A percentile compares a stretch with the other conserved stretches of the same genome.
These are phyloP conservation scores for Phlebiopsis flavidoalba DNA, from an alignment of 768 basidiomycete species.

Conservation along the genomic window DNA sequence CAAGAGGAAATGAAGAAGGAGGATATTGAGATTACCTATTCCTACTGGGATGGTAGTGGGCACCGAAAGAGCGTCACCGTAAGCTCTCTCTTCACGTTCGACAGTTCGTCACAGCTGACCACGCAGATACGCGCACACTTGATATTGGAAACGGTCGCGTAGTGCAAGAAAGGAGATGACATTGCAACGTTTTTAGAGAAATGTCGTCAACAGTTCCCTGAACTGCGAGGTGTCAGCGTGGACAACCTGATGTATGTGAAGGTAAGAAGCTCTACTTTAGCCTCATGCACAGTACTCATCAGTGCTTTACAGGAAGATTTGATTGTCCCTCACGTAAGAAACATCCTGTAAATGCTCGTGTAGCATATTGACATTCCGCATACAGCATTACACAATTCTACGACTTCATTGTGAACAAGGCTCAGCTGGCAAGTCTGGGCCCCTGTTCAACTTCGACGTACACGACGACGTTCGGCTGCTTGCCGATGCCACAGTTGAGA, in stretches of 20 bases:
- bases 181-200: slow-evolving; percentile 87
- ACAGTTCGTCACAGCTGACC: slow-evolving; percentile 11
- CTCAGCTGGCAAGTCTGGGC: slow-evolving; percentile 96
- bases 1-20: slow-evolving; percentile 67
- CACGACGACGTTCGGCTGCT: slow-evolving; percentile 96
- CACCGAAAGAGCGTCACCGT: slow-evolving; percentile 91
- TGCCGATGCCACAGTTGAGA: slow-evolving; percentile 92
- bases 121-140: slow-evolving; percentile 18
- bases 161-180: slow-evolving; percentile 98
- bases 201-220: slow-evolving; percentile 89
- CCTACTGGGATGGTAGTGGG: slow-evolving; percentile 98
- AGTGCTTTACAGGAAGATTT: slow-evolving; percentile 75
- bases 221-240: slow-evolving; percentile 82
- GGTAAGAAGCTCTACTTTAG: slow-evolving; percentile 35
- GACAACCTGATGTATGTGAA: slow-evolving; percentile 99
- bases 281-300: neutral
- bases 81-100: slow-evolving; percentile 27
- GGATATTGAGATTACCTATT: slow-evolving; percentile 89
- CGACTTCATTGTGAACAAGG: slow-evolving; percentile 97
- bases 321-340: slow-evolving; percentile 93
- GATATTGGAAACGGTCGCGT: slow-evolving; percentile 4
- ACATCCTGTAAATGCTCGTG: slow-evolving; percentile 3
- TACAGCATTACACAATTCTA: slow-evolving; percentile 96
- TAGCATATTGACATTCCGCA: neutral
- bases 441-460: slow-evolving; percentile 97